Evolutionary conservation across 2,329 filamentous ascomycete species (phyloP).

Genomic region (Apiospora rasikravindrae): DNA sequence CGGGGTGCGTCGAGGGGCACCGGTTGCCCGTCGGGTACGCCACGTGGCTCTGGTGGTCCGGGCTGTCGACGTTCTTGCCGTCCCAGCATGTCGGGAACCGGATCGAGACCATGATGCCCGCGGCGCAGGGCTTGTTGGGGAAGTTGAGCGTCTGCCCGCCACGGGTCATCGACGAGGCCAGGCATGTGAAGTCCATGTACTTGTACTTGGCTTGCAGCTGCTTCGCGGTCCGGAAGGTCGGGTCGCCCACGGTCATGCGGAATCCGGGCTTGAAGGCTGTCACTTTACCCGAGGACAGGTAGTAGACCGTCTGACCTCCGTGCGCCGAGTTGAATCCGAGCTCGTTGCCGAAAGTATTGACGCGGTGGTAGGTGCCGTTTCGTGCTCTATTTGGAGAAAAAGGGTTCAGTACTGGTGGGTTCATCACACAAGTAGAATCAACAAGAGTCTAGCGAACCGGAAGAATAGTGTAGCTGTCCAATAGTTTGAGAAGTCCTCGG

Average conservation of each 20-base stretch:
- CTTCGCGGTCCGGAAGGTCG: slow-evolving; percentile 35
- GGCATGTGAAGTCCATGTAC: slow-evolving; percentile 38
- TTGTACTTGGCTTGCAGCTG: slow-evolving; percentile 35
- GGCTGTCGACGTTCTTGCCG: slow-evolving; percentile 36
- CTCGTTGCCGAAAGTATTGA: slow-evolving; percentile 39
- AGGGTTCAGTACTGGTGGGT: slow-evolving; percentile 24
- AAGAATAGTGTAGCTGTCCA: slow-evolving; percentile 36
- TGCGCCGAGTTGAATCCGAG: slow-evolving; percentile 34
- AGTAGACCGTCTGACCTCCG: slow-evolving; percentile 48
- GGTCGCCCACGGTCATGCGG: slow-evolving; percentile 47
- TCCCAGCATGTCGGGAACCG: slow-evolving; percentile 38
- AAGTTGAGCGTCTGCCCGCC: slow-evolving; percentile 36
- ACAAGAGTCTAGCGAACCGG: slow-evolving; percentile 25
- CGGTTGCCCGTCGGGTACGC: slow-evolving; percentile 36
- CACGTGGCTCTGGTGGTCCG: slow-evolving; percentile 39
- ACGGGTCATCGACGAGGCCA: slow-evolving; percentile 35
- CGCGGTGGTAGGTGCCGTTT: slow-evolving; percentile 38
- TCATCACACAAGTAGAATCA: background rate
- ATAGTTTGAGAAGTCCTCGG: slow-evolving; percentile 38
- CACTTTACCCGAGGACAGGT: slow-evolving; percentile 43
- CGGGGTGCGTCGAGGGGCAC: slow-evolving; percentile 39
- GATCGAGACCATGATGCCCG: slow-evolving; percentile 34
- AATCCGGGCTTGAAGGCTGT: slow-evolving; percentile 47
- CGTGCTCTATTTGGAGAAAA: slow-evolving; percentile 27
- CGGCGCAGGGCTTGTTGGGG: slow-evolving; percentile 31